A percentile compares a stretch with the other conserved stretches of the same genome.
These are phyloP conservation scores for Ogataea haglerorum DNA, from an alignment of 805 yeast genomes.

Conservation along the genomic window DNA sequence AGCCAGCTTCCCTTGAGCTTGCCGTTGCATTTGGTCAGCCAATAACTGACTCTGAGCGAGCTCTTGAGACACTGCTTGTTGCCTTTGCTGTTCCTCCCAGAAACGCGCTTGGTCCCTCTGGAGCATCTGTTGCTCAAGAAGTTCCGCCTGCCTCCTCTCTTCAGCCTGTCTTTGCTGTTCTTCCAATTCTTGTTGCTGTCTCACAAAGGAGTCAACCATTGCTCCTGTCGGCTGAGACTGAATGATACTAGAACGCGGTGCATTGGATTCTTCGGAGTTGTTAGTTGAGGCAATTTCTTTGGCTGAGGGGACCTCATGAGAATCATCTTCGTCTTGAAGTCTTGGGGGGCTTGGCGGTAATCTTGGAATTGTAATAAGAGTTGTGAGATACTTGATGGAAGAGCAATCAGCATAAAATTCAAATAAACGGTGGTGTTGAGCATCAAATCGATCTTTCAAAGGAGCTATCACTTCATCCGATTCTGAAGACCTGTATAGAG, in stretches of 20 bases:
- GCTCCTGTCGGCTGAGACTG: conserved; percentile 57
- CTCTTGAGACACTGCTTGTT: conserved; percentile 64
- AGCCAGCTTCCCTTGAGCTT: conserved; percentile 73
- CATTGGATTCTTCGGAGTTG: too few species aligned
- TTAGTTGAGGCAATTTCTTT: too few species aligned
- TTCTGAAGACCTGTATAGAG: conserved; percentile 70
- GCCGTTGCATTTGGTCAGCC: conserved; percentile 66
- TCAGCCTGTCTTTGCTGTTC: conserved; percentile 55
- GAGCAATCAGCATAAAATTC: conserved; percentile 91
- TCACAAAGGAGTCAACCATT: conserved; percentile 34
- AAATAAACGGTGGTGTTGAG: conserved; percentile 66
- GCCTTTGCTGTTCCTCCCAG: conserved; percentile 71
- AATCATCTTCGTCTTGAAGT: conserved; percentile 35
- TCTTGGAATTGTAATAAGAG: conserved; percentile 77
- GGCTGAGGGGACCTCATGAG: too few species aligned
- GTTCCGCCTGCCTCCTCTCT: conserved; percentile 61
- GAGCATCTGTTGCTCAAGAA: conserved; percentile 62
- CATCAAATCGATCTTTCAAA: conserved; percentile 62
- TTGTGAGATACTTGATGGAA: conserved; percentile 73
- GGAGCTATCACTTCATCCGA: conserved; percentile 76
- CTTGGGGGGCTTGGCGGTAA: conserved; percentile 59
- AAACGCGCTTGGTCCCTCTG: conserved; percentile 69
- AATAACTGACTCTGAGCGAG: conserved; percentile 66
- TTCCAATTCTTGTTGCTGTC: conserved; percentile 3
- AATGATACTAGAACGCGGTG: too few species aligned